phyloP scores from a whole-genome alignment of 2,329 filamentous ascomycete species.

The Capronia americana region DNA sequence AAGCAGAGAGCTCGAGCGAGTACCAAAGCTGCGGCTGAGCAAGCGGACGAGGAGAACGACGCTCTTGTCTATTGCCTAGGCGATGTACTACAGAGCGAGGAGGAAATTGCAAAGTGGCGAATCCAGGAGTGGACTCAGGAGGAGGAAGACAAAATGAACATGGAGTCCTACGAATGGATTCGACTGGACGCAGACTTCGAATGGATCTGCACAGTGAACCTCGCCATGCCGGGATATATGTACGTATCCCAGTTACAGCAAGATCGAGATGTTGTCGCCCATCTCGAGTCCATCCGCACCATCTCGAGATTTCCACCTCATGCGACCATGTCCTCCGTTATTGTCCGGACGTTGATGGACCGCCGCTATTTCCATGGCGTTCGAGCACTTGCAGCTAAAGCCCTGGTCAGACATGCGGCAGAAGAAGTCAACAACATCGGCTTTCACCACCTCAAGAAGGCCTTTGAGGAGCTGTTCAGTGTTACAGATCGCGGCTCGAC shows the following conservation, averaged over 20 bases:
- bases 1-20: constrained; percentile 78
- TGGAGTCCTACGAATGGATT: constrained; percentile 98
- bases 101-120: constrained; percentile 83
- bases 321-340: constrained; percentile 83
- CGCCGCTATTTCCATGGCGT: constrained; percentile 92
- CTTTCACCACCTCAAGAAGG: constrained; percentile 80
- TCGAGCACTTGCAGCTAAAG: constrained; percentile 80
- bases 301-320: constrained; percentile 72
- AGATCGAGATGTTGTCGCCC: constrained; percentile 94
- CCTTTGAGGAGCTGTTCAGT: constrained; percentile 89
- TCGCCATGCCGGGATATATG: constrained; percentile 93
- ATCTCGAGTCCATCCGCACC: constrained; percentile 75
- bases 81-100: constrained; percentile 81
- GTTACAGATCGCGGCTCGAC: constrained; percentile 67
- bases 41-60: constrained; percentile 74
- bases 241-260: constrained; percentile 96
- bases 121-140: constrained; percentile 88
- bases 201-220: constrained; percentile 84
- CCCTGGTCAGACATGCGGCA: constrained; percentile 77
- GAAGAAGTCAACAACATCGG: constrained; percentile 77
- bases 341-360: constrained; percentile 89
- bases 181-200: constrained; percentile 97
- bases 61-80: constrained; percentile 89
- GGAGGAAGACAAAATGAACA: constrained; percentile 88
- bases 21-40: constrained; percentile 63